Evolutionary conservation across 2,329 filamentous ascomycete species (phyloP).

Genomic region (Beauveria varroae): DNA sequence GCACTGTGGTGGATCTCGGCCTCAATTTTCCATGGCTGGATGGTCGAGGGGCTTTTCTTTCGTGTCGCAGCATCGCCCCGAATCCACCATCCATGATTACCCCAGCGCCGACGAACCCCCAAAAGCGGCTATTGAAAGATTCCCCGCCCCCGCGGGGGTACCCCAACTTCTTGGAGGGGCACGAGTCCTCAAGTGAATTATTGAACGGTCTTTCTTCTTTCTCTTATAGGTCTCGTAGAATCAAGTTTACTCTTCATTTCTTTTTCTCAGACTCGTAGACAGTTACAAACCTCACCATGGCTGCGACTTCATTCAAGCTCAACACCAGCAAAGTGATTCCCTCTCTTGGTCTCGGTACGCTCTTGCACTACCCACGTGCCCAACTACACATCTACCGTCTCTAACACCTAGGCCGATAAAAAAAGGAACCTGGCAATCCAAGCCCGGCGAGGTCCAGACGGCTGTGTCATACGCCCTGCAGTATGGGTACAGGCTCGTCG

Average conservation of each 20-base stretch:
- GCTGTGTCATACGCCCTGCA: conserved; percentile 54
- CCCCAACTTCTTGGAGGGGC: not conserved
- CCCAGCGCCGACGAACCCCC: not conserved
- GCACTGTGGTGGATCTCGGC: conserved; percentile 1
- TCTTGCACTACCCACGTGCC: not conserved
- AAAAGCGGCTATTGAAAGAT: not conserved
- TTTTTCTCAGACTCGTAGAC: not conserved
- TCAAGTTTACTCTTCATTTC: not conserved
- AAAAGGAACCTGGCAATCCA: conserved; percentile 58
- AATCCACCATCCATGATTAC: too few relatives aligned
- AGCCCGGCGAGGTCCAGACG: conserved; percentile 47
- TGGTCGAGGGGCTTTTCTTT: not conserved
- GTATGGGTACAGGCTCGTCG: conserved; percentile 53
- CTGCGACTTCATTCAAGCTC: conserved; percentile 51
- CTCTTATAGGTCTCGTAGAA: not conserved
- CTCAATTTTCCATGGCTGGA: not conserved
- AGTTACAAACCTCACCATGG: conserved; percentile 31
- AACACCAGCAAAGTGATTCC: conserved; percentile 59
- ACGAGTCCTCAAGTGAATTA: not conserved
- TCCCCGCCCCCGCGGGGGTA: not conserved
- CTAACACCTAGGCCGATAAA: not conserved
- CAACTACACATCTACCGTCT: not conserved
- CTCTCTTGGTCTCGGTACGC: conserved; percentile 53
- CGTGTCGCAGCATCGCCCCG: too few relatives aligned
- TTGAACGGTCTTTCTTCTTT: not conserved